These are phyloP conservation scores for Astragalus membranaceus DNA, from an alignment of 306 rosid genomes.

Conservation along the genomic window DNA sequence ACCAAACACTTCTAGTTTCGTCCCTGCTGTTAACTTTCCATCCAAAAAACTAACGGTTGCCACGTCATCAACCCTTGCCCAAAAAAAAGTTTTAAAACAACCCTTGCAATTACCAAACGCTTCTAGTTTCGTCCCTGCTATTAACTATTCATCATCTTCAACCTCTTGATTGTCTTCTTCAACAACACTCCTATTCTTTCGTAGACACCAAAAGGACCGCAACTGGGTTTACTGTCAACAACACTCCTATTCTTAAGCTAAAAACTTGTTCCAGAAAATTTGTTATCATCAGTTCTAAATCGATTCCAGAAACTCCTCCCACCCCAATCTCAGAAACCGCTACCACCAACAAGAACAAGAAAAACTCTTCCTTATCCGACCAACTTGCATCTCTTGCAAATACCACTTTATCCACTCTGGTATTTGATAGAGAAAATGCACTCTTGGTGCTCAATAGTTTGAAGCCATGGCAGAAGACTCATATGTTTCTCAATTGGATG, in stretches of 20 bases:
- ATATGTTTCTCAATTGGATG: conserved; percentile 65
- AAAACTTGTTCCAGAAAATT: conserved; percentile 18
- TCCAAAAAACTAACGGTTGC: too few species aligned
- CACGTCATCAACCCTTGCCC: too few species aligned
- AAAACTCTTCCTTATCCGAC: conserved; percentile 62
- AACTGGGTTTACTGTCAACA: conserved; percentile 41
- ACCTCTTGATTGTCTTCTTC: too few species aligned
- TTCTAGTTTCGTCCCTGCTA: too few species aligned
- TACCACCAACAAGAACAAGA: conserved; percentile 32
- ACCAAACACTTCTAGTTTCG: too few species aligned
- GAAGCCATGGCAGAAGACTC: conserved; percentile 82
- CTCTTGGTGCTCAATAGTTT: conserved; percentile 71
- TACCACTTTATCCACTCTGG: conserved; percentile 53
- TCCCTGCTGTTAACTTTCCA: too few species aligned
- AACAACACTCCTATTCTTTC: too few species aligned
- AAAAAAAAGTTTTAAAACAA: too few species aligned
- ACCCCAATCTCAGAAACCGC: conserved; percentile 8
- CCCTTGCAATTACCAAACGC: too few species aligned
- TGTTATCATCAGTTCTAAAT: conserved; percentile 24
- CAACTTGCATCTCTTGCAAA: conserved; percentile 62
- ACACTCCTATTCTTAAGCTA: conserved; percentile 8
- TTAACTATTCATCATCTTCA: too few species aligned
- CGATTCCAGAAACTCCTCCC: conserved; percentile 36
- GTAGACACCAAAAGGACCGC: conserved; percentile 39
- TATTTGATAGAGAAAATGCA: conserved; percentile 59